These are phyloP conservation scores for Candida endomychidarum DNA, from an alignment of 805 yeast species.

Conservation along the genomic window DNA sequence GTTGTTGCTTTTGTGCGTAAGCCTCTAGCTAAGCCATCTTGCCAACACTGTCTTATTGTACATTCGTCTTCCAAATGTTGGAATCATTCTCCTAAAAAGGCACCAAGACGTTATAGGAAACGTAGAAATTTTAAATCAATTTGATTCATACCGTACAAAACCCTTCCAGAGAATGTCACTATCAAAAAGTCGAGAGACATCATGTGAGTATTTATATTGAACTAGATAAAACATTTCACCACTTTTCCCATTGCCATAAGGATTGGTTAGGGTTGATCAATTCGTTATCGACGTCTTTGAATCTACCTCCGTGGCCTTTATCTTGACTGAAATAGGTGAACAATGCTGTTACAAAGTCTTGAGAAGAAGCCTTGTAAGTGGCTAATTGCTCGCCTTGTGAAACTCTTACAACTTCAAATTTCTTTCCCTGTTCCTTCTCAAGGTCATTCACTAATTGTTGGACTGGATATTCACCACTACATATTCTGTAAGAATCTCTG, in stretches of 20 bases:
- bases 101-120: too few relatives aligned
- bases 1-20: too few relatives aligned
- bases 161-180: too few relatives aligned
- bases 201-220: not conserved
- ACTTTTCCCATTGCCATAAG: constrained; percentile 10
- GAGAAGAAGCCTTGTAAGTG: not conserved
- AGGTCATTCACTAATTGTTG: constrained; percentile 29
- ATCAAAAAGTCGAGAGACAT: too few relatives aligned
- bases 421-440: constrained; percentile 6
- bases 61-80: too few relatives aligned
- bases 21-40: too few relatives aligned
- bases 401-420: constrained; percentile 1
- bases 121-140: too few relatives aligned
- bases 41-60: too few relatives aligned
- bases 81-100: too few relatives aligned
- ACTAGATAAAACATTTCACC: constrained; percentile 1
- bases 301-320: constrained; percentile 1
- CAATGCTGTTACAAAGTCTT: not conserved
- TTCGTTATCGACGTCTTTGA: constrained; percentile 5
- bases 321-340: constrained; percentile 4
- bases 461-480: constrained; percentile 39
- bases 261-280: constrained; percentile 9
- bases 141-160: too few relatives aligned
- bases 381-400: not conserved
- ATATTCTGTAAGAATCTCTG: constrained; percentile 38